Percentiles rank a stretch among this genome's conserved stretches.
These are phyloP conservation scores for Scutellaria minor DNA, from an alignment of 257 asterid species.

Conservation along the genomic window DNA sequence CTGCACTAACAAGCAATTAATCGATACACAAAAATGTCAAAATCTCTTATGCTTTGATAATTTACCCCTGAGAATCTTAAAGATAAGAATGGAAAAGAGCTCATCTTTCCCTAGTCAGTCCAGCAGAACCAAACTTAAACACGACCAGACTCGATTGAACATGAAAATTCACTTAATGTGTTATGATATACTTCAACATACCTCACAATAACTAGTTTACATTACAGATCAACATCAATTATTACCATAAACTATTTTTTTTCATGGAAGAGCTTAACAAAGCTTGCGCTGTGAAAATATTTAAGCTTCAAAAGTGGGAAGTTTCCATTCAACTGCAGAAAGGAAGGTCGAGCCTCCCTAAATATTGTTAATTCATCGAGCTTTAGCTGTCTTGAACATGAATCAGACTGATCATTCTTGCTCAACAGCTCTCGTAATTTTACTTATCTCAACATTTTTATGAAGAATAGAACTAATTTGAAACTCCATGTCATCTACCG, in stretches of 20 bases:
- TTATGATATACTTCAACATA: slow-evolving; percentile 1
- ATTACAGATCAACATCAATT: slow-evolving; percentile 23
- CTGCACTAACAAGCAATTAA: slow-evolving; percentile 52
- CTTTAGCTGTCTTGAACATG: neutral
- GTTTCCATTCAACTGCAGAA: neutral
- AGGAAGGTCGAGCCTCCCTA: neutral
- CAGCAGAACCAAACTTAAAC: slow-evolving; percentile 23
- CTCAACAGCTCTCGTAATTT: neutral
- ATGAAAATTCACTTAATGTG: neutral
- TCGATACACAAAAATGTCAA: slow-evolving; percentile 20
- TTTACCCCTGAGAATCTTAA: slow-evolving; percentile 24
- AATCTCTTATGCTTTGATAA: slow-evolving; percentile 7
- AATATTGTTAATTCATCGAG: neutral
- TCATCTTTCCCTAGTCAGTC: neutral
- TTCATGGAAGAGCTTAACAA: slow-evolving; percentile 1
- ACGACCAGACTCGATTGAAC: slow-evolving; percentile 11
- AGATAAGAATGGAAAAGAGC: slow-evolving; percentile 1
- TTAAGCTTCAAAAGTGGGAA: neutral
- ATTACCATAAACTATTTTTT: slow-evolving; percentile 12
- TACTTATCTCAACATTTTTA: neutral
- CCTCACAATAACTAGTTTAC: slow-evolving; percentile 16
- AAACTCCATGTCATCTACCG: neutral
- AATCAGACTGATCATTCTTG: neutral
- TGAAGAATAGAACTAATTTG: slow-evolving; percentile 9
- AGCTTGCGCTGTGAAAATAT: neutral